phyloP scores from a whole-genome alignment of 768 basidiomycete species.

The Symmetrospora coprosmae region DNA sequence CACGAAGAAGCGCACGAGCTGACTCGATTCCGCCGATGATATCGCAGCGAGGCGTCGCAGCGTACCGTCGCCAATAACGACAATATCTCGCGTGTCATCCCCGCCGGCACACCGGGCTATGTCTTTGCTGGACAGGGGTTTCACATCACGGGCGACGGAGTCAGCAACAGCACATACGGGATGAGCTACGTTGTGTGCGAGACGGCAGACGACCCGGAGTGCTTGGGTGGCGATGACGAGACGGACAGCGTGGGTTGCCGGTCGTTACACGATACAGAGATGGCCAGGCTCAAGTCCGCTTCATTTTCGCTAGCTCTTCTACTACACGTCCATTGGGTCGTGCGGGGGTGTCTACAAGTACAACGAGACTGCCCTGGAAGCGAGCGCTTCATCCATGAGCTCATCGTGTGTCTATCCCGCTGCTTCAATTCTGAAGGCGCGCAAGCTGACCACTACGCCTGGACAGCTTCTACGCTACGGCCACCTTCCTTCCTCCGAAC shows the following conservation, averaged over 20 bases:
- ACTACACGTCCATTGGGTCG: background rate
- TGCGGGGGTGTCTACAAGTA: background rate
- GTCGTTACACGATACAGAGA: background rate
- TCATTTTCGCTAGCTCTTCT: background rate
- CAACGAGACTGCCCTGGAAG: background rate
- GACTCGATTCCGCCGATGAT: background rate
- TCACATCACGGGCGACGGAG: slow-evolving; percentile 27
- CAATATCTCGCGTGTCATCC: slow-evolving; percentile 26
- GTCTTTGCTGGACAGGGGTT: slow-evolving; percentile 29
- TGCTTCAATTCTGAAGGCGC: too few species aligned
- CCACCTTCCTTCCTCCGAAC: too few species aligned
- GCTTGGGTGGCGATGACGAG: slow-evolving; percentile 25
- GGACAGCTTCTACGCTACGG: too few species aligned
- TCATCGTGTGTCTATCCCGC: too few species aligned
- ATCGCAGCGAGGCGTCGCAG: slow-evolving; percentile 27
- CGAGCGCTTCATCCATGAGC: background rate
- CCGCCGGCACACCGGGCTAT: slow-evolving; percentile 28
- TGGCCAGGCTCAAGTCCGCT: background rate
- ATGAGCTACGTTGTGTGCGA: slow-evolving; percentile 1
- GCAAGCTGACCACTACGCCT: too few species aligned
- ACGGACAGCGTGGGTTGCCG: slow-evolving; percentile 19
- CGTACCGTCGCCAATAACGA: slow-evolving; percentile 32
- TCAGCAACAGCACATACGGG: slow-evolving; percentile 30
- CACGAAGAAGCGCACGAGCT: too few species aligned
- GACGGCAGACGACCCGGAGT: slow-evolving; percentile 21